Evolutionary conservation across 306 rosid genomes (phyloP).

Genomic region (Begonia loranthoides): DNA sequence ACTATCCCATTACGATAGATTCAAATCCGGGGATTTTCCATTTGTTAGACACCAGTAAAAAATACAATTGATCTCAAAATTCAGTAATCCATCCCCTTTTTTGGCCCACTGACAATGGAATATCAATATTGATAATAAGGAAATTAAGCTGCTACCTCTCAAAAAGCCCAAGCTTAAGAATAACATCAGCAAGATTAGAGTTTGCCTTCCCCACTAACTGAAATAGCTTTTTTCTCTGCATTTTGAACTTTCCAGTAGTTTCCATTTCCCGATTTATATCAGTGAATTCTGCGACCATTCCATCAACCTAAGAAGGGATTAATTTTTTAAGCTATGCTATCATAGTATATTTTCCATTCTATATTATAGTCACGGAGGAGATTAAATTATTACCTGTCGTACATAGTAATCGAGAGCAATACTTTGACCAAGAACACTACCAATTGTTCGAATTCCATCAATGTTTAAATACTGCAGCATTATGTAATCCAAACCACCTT

Average conservation of each 20-base stretch:
- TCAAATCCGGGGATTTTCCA: too few species aligned
- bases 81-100: too few species aligned
- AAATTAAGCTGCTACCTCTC: conserved; percentile 48
- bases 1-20: too few species aligned
- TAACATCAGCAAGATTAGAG: conserved; percentile 96
- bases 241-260: conserved; percentile 86
- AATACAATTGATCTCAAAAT: too few species aligned
- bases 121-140: too few species aligned
- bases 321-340: neutral
- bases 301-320: conserved; percentile 60
- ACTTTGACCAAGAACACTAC: conserved; percentile 96
- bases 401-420: conserved; percentile 97
- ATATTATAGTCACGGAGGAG: neutral
- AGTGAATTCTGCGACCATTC: conserved; percentile 97
- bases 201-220: conserved; percentile 99
- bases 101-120: too few species aligned
- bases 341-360: neutral
- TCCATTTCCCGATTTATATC: conserved; percentile 98
- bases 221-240: conserved; percentile 92
- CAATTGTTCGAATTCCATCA: conserved; percentile 94
- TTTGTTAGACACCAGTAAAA: too few species aligned
- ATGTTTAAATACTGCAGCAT: conserved; percentile 79
- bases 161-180: conserved; percentile 94
- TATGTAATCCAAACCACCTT: conserved; percentile 94
- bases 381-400: conserved; percentile 52